Evolutionary conservation across 768 basidiomycete species (phyloP).

Genomic region (Calocera cornea): DNA sequence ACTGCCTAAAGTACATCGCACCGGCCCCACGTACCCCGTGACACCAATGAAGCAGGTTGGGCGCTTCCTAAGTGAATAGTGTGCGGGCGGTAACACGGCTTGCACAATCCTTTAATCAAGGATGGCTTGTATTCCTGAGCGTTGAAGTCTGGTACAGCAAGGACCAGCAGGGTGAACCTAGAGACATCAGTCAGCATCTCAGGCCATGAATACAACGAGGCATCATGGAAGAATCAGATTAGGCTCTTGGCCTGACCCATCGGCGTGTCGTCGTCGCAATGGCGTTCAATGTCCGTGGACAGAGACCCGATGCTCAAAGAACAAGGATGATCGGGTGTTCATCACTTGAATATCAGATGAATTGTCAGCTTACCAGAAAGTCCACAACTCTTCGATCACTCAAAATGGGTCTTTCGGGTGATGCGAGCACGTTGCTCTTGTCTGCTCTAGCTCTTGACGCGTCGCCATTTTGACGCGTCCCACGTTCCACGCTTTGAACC

Average conservation of each 20-base stretch:
- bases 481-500: no score
- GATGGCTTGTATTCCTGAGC: no score
- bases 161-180: not conserved
- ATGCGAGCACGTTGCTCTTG: no score
- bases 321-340: conserved; percentile 6
- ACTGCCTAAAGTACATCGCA: no score
- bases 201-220: not conserved
- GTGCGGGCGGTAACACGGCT: no score
- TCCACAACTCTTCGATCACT: not conserved
- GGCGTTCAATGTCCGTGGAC: not conserved
- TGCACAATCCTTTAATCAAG: no score
- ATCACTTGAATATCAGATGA: not conserved
- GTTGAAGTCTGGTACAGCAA: not conserved
- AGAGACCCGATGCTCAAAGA: not conserved
- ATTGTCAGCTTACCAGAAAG: not conserved
- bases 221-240: not conserved
- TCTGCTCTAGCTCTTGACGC: no score
- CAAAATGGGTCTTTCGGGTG: not conserved
- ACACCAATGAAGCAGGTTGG: no score
- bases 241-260: conserved; percentile 1
- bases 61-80: no score
- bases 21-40: no score
- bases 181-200: not conserved
- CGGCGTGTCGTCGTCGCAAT: not conserved
- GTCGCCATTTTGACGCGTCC: no score